phyloP scores from a whole-genome alignment of 257 asterid genomes.

The Petunia axillaris region DNA sequence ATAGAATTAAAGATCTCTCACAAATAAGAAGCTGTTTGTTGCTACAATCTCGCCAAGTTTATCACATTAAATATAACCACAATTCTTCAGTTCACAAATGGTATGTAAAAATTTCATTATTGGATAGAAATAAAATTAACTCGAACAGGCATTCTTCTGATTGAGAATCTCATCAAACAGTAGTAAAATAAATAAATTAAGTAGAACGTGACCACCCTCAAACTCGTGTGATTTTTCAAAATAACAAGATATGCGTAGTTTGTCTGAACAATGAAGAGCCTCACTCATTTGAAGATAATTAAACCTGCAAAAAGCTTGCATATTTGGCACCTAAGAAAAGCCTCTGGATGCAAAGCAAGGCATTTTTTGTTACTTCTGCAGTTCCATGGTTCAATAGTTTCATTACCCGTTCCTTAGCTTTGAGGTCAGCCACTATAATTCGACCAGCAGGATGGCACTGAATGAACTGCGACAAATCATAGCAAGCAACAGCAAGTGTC shows the following conservation, averaged over 20 bases:
- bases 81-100: not conserved
- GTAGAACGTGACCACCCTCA: not conserved
- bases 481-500: slow-evolving; percentile 91
- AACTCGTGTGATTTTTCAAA: not conserved
- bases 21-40: too few relatives aligned
- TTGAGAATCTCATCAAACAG: not conserved
- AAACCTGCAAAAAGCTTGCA: slow-evolving; percentile 89
- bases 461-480: slow-evolving; percentile 89
- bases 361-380: slow-evolving; percentile 88
- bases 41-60: too few relatives aligned
- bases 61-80: too few relatives aligned
- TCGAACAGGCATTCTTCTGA: not conserved
- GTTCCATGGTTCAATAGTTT: slow-evolving; percentile 89
- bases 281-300: not conserved
- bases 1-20: too few relatives aligned
- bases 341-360: slow-evolving; percentile 96
- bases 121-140: slow-evolving; percentile 4
- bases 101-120: not conserved
- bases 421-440: slow-evolving; percentile 77
- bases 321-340: slow-evolving; percentile 93
- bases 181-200: not conserved
- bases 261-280: not conserved
- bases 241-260: slow-evolving; percentile 6
- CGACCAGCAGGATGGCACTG: slow-evolving; percentile 95
- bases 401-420: slow-evolving; percentile 96